Percentiles rank a stretch among this genome's conserved stretches.
Conservation (phyloP, 768 basidiomycete species). For the Hericium rajendrae region DNA sequence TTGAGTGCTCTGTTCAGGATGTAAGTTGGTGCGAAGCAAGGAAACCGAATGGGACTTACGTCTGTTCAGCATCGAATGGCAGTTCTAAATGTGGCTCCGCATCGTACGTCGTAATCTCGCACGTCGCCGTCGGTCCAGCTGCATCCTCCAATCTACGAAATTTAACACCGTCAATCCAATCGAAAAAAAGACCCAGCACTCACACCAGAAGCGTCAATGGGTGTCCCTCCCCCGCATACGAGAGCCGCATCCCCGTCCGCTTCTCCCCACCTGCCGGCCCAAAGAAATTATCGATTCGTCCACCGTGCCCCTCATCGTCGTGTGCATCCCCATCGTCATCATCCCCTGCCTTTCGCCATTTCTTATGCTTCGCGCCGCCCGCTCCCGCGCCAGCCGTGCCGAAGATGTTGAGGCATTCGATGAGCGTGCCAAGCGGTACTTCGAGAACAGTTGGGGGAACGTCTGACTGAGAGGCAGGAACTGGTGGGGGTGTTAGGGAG, state of each 20-base stretch:
- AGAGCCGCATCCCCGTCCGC: conserved; percentile 78
- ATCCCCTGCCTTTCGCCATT: conserved; percentile 39
- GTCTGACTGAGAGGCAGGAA: conserved; percentile 17
- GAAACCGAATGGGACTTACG: conserved; percentile 29
- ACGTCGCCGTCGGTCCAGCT: conserved; percentile 74
- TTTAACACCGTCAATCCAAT: neutral
- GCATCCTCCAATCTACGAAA: conserved; percentile 61
- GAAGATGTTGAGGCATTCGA: conserved; percentile 91
- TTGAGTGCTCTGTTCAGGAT: conserved; percentile 46
- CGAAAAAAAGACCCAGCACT: conserved; percentile 17
- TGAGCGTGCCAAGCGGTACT: conserved; percentile 71
- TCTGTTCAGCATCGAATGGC: conserved; percentile 59
- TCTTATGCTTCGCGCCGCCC: conserved; percentile 22
- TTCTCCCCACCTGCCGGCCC: conserved; percentile 36
- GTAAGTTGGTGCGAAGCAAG: conserved; percentile 5
- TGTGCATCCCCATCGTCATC: conserved; percentile 39
- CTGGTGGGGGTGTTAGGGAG: conserved; percentile 12
- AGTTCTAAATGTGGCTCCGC: conserved; percentile 76
- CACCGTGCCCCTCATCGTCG: conserved; percentile 30
- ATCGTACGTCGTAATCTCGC: conserved; percentile 79
- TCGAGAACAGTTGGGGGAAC: conserved; percentile 48
- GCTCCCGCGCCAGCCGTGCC: conserved; percentile 54
- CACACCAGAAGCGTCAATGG: conserved; percentile 75
- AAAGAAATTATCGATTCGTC: conserved; percentile 52
- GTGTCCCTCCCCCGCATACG: conserved; percentile 68